A percentile compares a stretch with the other conserved stretches of the same genome.
Conservation (phyloP, 768 basidiomycete genomes). For the Rhizopogon sp. region DNA sequence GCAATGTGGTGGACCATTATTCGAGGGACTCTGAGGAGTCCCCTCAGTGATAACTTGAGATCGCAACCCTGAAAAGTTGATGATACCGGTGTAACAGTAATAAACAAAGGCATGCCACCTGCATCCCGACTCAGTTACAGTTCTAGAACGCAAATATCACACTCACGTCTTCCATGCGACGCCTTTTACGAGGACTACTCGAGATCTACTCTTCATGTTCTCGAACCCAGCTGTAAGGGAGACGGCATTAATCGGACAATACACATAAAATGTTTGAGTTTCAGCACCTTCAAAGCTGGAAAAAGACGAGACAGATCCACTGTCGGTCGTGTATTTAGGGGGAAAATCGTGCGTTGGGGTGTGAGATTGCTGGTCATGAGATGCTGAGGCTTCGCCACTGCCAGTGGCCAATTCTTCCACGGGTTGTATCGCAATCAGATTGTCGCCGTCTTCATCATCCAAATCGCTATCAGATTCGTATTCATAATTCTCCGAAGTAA, state of each 20-base stretch:
- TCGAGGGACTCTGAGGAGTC: not conserved
- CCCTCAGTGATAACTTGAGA: not conserved
- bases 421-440: too few species aligned
- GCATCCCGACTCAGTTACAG: not conserved
- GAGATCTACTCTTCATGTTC: not conserved
- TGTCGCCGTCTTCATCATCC: too few species aligned
- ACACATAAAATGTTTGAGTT: too few species aligned
- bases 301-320: not conserved
- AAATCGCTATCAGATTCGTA: too few species aligned
- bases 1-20: slow-evolving; percentile 9
- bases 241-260: too few species aligned
- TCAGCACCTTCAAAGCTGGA: not conserved
- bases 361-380: too few species aligned
- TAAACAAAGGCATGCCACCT: slow-evolving; percentile 5
- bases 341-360: too few species aligned
- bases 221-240: not conserved
- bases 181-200: slow-evolving; percentile 2
- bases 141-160: not conserved
- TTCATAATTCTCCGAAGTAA: too few species aligned
- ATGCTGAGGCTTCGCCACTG: too few species aligned
- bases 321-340: not conserved
- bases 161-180: slow-evolving; percentile 5
- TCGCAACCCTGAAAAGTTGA: slow-evolving; percentile 3
- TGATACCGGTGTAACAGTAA: slow-evolving; percentile 5
- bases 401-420: too few species aligned